phyloP scores from a whole-genome alignment of 1,139 yeast species.

The Nakaseomyces nivariensis region DNA sequence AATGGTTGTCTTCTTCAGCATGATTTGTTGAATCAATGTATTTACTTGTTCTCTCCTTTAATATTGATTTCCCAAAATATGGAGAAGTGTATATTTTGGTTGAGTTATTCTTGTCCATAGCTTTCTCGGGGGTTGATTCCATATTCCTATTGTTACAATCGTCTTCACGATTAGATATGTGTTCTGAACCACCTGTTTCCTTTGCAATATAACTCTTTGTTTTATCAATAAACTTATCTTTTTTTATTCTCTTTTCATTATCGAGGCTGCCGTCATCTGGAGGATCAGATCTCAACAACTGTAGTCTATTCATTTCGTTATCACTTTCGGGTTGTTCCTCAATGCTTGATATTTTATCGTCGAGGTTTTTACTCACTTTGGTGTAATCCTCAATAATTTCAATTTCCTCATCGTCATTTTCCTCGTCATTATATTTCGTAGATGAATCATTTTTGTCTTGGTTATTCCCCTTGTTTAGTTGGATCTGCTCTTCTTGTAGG shows the following conservation, averaged over 20 bases:
- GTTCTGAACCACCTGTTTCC: no score
- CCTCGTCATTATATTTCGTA: slow-evolving; percentile 14
- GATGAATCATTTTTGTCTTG: neutral
- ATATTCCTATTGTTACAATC: neutral
- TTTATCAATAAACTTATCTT: neutral
- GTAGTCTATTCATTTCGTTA: neutral
- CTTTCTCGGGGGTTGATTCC: neutral
- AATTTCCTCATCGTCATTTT: slow-evolving; percentile 21
- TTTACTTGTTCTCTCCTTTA: slow-evolving; percentile 6
- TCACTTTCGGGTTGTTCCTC: no score
- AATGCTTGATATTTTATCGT: neutral
- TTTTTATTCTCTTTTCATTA: neutral
- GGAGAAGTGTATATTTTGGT: slow-evolving; percentile 7
- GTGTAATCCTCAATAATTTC: slow-evolving; percentile 22
- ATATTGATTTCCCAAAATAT: slow-evolving; percentile 11
- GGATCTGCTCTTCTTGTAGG: slow-evolving; percentile 34
- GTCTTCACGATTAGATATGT: no score
- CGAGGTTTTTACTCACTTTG: neutral
- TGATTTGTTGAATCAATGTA: neutral
- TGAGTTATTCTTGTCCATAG: neutral
- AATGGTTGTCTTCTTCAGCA: no score
- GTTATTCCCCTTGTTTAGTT: neutral
- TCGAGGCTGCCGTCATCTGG: neutral
- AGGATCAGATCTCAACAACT: neutral
- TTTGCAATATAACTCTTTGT: neutral